Base-by-base conservation (phyloP, 345 rosid species). In the Euphorbia tirucalli region DNA sequence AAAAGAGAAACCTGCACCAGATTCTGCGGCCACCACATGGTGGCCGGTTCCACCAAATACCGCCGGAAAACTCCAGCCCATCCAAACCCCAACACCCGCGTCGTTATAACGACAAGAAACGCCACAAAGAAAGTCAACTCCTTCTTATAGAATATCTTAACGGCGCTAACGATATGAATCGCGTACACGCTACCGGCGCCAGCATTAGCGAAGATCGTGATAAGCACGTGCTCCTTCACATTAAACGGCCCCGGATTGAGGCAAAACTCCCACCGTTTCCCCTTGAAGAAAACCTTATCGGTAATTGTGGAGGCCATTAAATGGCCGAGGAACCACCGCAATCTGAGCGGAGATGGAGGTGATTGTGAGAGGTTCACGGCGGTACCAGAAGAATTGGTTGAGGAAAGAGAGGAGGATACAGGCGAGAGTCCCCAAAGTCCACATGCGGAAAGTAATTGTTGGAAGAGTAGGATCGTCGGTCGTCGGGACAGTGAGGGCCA, bases 1-100 rank as follows among this genome's bases (percentile, higher is more conserved):
- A 87, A 89, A 24, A 89, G 84, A 4, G 93, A 89, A 19, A 89
- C 90, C 63, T 89, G 93, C 56, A 89, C 90, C 7, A 89, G 80
- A 70, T 89, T 89, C 70, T 87, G 93, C 21, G 90, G 93, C 93
- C 93, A 89, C 93, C 93, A 89, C 93, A 89, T 89, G 15, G 88
- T 76, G 19, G 90, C 88, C 0, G 93, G 93, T 70, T 89, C 89
- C 75, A 89, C 93, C 89, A 89, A 72, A 76, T 87, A 89, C 32
- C 85, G 83, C 16, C 93, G 83, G 80, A 89, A 85, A 25, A 89
- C 24, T 9, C 93, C 93, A 3, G 93, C 90, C 93, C 93, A 89
- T 2, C 93, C 93, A 66, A 89, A 85, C 21, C 93, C 93, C 66
- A 87, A 44, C 37, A 89, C 80, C 76, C 87, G 93, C 13, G 94